A percentile compares a stretch with the other conserved stretches of the same genome.
Conservation (phyloP, 441 rosid species). For the Gossypium davidsonii region DNA sequence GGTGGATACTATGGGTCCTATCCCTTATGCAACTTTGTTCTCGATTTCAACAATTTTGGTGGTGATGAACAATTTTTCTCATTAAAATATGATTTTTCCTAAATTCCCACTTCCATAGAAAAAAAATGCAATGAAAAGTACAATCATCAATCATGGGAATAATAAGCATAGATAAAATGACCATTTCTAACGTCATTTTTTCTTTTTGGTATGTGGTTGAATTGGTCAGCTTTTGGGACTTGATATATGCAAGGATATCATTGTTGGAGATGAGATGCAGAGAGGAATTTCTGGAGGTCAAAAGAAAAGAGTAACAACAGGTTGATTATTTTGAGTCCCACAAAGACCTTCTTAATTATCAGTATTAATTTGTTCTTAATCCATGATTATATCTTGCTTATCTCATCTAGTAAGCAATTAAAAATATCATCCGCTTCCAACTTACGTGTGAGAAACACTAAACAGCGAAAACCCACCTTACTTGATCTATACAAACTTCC, state of each 20-base stretch:
- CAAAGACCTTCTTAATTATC: background rate
- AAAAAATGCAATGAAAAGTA: too few species aligned
- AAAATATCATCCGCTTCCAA: background rate
- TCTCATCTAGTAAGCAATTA: background rate
- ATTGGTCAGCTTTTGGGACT: slow-evolving; percentile 66
- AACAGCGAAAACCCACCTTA: background rate
- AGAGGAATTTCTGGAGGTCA: slow-evolving; percentile 96
- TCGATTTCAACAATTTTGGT: background rate
- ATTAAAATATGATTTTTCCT: background rate
- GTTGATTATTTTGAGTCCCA: slow-evolving; percentile 17
- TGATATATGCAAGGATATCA: slow-evolving; percentile 85
- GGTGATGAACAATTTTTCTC: background rate
- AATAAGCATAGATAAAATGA: background rate
- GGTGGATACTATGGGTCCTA: background rate
- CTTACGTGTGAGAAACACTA: background rate
- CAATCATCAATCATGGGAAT: background rate
- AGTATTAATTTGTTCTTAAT: background rate
- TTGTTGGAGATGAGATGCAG: slow-evolving; percentile 83
- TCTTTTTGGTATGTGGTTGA: background rate
- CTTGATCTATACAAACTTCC: background rate
- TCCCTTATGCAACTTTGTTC: background rate
- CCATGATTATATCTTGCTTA: background rate
- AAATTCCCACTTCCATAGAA: background rate
- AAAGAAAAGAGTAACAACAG: slow-evolving; percentile 84
- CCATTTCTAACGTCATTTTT: background rate